Conservation (phyloP, 257 asterid species). For the Scutellaria barbata region DNA sequence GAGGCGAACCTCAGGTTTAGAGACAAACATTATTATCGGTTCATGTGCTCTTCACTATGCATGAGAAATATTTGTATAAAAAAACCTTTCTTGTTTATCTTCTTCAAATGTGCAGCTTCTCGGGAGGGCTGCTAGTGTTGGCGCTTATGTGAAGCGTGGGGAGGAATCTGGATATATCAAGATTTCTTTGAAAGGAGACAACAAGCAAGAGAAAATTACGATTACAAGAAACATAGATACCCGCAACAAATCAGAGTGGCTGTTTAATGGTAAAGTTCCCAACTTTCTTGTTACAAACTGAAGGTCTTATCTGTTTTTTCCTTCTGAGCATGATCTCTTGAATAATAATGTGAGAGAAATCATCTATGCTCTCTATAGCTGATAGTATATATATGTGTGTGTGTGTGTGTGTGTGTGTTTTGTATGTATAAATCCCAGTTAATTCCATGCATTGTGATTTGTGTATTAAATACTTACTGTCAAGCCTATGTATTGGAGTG, state of each 20-base stretch:
- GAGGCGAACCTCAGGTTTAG: constrained; percentile 90
- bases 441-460: not conserved
- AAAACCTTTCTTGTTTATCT: not conserved
- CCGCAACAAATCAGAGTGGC: constrained; percentile 89
- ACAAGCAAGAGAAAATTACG: constrained; percentile 51
- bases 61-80: constrained; percentile 32
- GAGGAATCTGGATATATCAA: constrained; percentile 81
- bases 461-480: constrained; percentile 13
- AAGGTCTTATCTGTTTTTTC: constrained; percentile 2
- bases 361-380: constrained; percentile 17
- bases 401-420: too few relatives aligned
- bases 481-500: constrained; percentile 23
- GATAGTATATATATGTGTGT: not conserved
- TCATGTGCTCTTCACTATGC: constrained; percentile 26
- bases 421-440: not conserved
- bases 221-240: constrained; percentile 75
- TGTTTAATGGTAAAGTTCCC: constrained; percentile 71
- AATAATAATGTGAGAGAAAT: constrained; percentile 13
- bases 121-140: constrained; percentile 91
- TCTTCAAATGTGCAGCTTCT: constrained; percentile 62
- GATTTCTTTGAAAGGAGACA: constrained; percentile 76
- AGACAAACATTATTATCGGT: constrained; percentile 9
- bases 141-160: constrained; percentile 94
- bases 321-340: constrained; percentile 17
- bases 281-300: constrained; percentile 18